Base-by-base conservation (phyloP, 2,329 filamentous ascomycete species). In the Fusarium dimerum region DNA sequence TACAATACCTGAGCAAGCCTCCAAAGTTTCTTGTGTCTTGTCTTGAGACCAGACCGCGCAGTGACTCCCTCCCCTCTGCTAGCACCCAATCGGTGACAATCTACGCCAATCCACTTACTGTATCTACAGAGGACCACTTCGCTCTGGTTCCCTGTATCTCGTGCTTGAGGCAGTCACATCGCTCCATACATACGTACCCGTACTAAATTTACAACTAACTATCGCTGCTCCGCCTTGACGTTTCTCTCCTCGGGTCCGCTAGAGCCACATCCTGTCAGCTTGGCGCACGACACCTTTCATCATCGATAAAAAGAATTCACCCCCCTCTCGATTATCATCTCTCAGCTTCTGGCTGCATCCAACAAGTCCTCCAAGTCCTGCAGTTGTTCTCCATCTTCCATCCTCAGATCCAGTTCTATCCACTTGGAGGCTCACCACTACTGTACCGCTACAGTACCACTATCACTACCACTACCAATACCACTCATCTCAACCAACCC, bases 221-320 rank as follows among this genome's bases (percentile, higher is more conserved):
- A 13, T 40, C 39, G 12, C 11, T 40, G 39, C 39, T 40, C 39
- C 39, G 32, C 32, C 32, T 10, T 36, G 32, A 36, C 32, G 13
- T 11, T 15, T 36, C 20, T 26, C 20, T 40, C 39, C 17, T 40
- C 39, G n/a, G 39, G 39, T 16, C 39, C 55, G 47, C 61, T 63
- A 63, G 50, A 62, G 48, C 58, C 60, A 55, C 58, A 50, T 60
- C 59, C 42, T 47, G 43, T 48, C 47, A 50, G 47, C 60, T 59
- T 60, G 55, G 61, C 58, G 55, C 49, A 65, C 62, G 61, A 58
- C 57, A 60, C 47, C 48, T 54, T 58, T 59, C 61, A 65, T 61
- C 59, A 61, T 63, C 61, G 63, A 65, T 65, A 64, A 65, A 65
- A 57, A 55, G 44, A 62, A 55, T 54, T 32, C 56, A 49, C 54